A percentile compares a stretch with the other conserved stretches of the same genome.
Conservation (phyloP, 208 protist genomes). For the Acanthamoeba lenticulata region DNA sequence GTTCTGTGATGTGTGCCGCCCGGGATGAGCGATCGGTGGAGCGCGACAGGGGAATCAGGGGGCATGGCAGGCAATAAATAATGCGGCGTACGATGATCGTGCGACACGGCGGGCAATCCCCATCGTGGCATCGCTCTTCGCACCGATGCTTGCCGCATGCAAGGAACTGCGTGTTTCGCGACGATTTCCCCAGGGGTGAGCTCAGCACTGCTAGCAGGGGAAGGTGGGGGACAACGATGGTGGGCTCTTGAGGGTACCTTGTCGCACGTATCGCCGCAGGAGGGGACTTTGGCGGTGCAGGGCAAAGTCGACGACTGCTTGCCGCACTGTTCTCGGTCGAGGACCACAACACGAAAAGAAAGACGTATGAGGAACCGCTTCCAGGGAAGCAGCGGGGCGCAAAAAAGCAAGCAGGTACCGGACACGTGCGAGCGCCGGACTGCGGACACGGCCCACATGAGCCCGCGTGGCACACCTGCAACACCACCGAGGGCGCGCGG, state of each 20-base stretch:
- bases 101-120: slow-evolving; percentile 28
- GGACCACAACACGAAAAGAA: background rate
- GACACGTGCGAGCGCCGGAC: background rate
- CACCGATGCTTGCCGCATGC: background rate
- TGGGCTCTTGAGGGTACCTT: background rate
- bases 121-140: background rate
- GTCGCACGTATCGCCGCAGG: slow-evolving; percentile 14
- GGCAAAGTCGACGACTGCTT: background rate
- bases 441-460: background rate
- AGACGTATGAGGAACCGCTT: background rate
- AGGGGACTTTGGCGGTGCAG: background rate
- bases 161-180: background rate
- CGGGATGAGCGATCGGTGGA: background rate
- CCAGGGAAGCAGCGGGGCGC: background rate
- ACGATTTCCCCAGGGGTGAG: background rate
- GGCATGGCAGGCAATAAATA: background rate
- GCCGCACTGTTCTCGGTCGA: background rate
- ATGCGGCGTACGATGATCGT: background rate
- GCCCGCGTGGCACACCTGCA: slow-evolving; percentile 5
- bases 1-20: background rate
- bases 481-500: no score
- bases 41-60: background rate
- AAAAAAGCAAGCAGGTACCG: background rate
- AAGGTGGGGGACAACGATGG: background rate
- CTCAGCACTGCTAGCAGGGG: background rate